phyloP scores from a whole-genome alignment of 1,284 basidiomycete species.

The Cronartium ribicola region DNA sequence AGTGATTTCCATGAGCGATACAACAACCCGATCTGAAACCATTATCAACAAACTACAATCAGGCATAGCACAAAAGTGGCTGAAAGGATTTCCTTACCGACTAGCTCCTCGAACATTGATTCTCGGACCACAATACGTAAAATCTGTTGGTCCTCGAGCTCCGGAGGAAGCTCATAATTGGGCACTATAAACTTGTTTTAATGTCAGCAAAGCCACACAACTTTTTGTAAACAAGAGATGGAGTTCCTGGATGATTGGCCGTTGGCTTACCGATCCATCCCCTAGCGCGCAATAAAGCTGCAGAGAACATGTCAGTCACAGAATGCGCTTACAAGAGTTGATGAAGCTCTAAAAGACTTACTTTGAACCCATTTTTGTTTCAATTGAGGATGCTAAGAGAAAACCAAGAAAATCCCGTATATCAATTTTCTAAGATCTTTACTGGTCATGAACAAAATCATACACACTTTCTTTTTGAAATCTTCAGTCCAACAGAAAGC shows the following conservation, averaged over 20 bases:
- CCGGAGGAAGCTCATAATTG: constrained; percentile 69
- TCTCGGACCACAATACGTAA: constrained; percentile 81
- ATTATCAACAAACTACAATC: neutral
- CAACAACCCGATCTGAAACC: constrained; percentile 12
- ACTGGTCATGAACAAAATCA: neutral
- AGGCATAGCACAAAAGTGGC: neutral
- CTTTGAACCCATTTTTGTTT: constrained; percentile 43
- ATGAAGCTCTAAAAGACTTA: neutral
- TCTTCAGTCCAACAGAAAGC: constrained; percentile 73
- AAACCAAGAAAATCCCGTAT: neutral
- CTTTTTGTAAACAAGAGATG: neutral
- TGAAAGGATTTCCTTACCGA: constrained; percentile 11
- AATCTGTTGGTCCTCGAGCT: constrained; percentile 67
- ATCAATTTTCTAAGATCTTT: no score
- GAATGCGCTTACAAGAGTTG: neutral
- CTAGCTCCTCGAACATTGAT: constrained; percentile 56
- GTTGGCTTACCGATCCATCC: constrained; percentile 59
- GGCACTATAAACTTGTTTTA: neutral
- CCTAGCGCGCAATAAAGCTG: constrained; percentile 59
- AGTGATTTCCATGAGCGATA: constrained; percentile 26
- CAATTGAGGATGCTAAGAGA: constrained; percentile 58
- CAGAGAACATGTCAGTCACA: neutral
- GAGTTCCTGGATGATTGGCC: no score
- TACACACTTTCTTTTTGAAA: constrained; percentile 60
- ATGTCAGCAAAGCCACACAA: constrained; percentile 45